Percentiles rank a stretch among this genome's conserved stretches.
Evolutionary conservation across 1,284 basidiomycete genomes (phyloP).

Genomic region (Puccinia triticina): DNA sequence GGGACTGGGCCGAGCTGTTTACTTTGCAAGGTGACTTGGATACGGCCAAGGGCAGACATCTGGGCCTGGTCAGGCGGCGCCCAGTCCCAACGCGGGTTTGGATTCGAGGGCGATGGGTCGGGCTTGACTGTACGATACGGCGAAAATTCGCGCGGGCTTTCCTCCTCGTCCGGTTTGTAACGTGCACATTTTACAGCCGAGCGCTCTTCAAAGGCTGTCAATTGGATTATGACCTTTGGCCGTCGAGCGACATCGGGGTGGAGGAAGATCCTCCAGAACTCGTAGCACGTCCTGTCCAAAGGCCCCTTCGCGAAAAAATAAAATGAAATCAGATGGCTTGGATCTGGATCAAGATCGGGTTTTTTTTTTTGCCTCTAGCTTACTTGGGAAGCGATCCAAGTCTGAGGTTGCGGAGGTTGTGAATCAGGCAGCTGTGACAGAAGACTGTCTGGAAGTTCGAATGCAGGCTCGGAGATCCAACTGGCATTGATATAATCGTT

Average conservation of each 20-base stretch:
- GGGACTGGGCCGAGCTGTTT: slow-evolving; percentile 3
- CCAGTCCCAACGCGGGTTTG: slow-evolving; percentile 28
- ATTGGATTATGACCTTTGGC: slow-evolving; percentile 68
- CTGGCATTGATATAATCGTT: slow-evolving; percentile 77
- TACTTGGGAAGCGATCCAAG: slow-evolving; percentile 78
- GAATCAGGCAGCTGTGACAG: background rate
- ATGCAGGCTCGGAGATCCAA: slow-evolving; percentile 73
- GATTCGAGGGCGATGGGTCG: background rate
- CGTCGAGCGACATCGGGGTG: slow-evolving; percentile 53
- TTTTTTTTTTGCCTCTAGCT: background rate
- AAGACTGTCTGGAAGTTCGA: slow-evolving; percentile 60
- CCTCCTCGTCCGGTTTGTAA: slow-evolving; percentile 71
- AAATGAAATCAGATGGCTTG: background rate
- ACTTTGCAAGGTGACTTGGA: slow-evolving; percentile 31
- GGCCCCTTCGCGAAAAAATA: slow-evolving; percentile 65
- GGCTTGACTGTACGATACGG: slow-evolving; percentile 60
- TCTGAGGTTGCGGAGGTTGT: slow-evolving; percentile 55
- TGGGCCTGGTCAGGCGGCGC: slow-evolving; percentile 61
- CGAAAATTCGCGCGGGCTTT: slow-evolving; percentile 65
- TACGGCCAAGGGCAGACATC: slow-evolving; percentile 66
- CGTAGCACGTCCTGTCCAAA: slow-evolving; percentile 69
- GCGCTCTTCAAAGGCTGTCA: slow-evolving; percentile 71
- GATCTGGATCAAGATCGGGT: background rate
- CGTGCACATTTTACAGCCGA: slow-evolving; percentile 72
- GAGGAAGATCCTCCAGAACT: slow-evolving; percentile 71